Percentiles rank a stretch among this genome's conserved stretches.
These are phyloP conservation scores for Trapa bicornis DNA, from an alignment of 345 rosid genomes.

Conservation along the genomic window DNA sequence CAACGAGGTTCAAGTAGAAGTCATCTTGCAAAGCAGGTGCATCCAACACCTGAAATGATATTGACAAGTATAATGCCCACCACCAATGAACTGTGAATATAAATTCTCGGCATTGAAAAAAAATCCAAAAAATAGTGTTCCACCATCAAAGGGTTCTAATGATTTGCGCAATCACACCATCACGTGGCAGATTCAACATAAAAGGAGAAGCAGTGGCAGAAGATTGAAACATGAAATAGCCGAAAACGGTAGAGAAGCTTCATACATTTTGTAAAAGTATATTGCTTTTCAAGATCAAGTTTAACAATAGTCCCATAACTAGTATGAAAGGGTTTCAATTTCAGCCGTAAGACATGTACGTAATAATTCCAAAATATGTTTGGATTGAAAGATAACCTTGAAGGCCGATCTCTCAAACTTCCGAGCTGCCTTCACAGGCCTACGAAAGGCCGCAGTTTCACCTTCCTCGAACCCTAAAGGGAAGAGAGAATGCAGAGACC, in stretches of 20 bases:
- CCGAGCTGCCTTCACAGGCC: conserved; percentile 67
- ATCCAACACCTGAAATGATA: conserved; percentile 60
- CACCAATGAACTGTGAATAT: not conserved
- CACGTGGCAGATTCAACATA: not conserved
- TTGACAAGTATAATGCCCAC: not conserved
- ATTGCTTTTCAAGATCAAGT: not conserved
- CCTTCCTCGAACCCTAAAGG: conserved; percentile 59
- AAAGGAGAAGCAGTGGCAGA: no score
- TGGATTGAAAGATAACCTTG: conserved; percentile 33
- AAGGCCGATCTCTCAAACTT: conserved; percentile 77
- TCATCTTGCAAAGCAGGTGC: conserved; percentile 99
- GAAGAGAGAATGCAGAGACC: conserved; percentile 45
- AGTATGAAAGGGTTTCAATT: not conserved
- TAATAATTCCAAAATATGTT: not conserved
- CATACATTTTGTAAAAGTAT: not conserved
- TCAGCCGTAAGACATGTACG: not conserved
- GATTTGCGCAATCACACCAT: not conserved
- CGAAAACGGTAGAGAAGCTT: not conserved
- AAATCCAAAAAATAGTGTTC: not conserved
- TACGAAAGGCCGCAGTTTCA: conserved; percentile 34
- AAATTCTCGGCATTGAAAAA: not conserved
- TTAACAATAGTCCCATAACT: not conserved
- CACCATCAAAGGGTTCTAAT: not conserved
- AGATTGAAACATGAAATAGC: not conserved
- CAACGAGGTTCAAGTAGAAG: conserved; percentile 89